Evolutionary conservation across 2,329 filamentous ascomycete genomes (phyloP).

Genomic region (Fusarium hainanense): DNA sequence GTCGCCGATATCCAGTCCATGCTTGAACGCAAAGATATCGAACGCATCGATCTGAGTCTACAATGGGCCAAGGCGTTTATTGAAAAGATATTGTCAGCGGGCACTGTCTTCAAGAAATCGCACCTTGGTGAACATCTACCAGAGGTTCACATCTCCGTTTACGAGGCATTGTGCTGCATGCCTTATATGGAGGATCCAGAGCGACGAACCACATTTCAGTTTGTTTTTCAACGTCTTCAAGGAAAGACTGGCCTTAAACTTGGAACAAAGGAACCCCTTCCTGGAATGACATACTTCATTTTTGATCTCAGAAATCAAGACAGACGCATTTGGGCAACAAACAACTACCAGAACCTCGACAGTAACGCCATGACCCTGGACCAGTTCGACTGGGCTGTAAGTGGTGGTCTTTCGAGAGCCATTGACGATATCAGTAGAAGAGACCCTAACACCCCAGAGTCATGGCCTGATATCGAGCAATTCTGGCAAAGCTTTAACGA

Average conservation of each 20-base stretch:
- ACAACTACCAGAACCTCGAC: constrained; percentile 61
- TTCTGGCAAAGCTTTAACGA: constrained; percentile 84
- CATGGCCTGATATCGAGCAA: constrained; percentile 65
- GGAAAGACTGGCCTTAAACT: constrained; percentile 82
- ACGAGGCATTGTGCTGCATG: constrained; percentile 88
- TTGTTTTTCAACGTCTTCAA: constrained; percentile 79
- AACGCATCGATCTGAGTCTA: constrained; percentile 70
- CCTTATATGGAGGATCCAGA: constrained; percentile 73
- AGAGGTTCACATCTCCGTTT: constrained; percentile 80
- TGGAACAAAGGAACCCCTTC: constrained; percentile 76
- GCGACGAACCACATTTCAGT: constrained; percentile 74
- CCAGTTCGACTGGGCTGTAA: constrained; percentile 90
- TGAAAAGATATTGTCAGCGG: constrained; percentile 60
- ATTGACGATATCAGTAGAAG: constrained; percentile 70
- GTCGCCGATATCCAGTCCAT: constrained; percentile 65
- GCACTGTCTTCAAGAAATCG: constrained; percentile 59
- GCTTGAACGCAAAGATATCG: constrained; percentile 69
- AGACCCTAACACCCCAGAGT: constrained; percentile 53
- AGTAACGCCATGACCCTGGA: constrained; percentile 70
- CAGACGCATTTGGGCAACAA: constrained; percentile 53
- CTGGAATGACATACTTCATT: constrained; percentile 85
- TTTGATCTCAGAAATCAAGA: constrained; percentile 73
- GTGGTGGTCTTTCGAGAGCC: constrained; percentile 74
- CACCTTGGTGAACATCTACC: constrained; percentile 61
- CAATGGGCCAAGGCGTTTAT: constrained; percentile 66